These are phyloP conservation scores for Tympanopsis confertula DNA, from an alignment of 2,329 filamentous ascomycete genomes.

Conservation along the genomic window DNA sequence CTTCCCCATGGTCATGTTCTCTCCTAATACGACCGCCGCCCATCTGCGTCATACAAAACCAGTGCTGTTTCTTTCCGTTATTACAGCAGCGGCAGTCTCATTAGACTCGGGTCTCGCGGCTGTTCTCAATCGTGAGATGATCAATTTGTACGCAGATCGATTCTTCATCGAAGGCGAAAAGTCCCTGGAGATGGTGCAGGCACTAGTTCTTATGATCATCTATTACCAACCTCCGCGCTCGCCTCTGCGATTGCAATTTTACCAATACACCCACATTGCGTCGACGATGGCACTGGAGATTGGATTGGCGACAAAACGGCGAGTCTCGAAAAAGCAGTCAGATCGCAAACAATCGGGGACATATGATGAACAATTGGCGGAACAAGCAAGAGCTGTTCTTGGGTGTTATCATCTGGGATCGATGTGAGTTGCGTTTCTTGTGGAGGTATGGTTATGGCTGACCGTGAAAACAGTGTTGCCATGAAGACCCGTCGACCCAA, in stretches of 20 bases:
- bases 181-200: conserved; percentile 36
- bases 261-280: conserved; percentile 37
- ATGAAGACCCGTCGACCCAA: conserved; percentile 30
- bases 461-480: conserved; percentile 17
- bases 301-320: conserved; percentile 13
- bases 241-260: conserved; percentile 33
- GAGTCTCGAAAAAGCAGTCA: conserved; percentile 1
- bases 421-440: background rate
- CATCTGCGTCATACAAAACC: background rate
- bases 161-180: conserved; percentile 36
- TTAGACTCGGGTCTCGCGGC: background rate
- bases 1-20: background rate
- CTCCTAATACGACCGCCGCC: background rate
- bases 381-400: background rate
- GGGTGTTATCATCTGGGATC: conserved; percentile 1
- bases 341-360: background rate
- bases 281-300: conserved; percentile 35
- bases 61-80: background rate
- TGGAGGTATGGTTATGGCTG: conserved; percentile 2
- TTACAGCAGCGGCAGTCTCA: background rate
- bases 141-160: conserved; percentile 31
- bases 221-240: conserved; percentile 36
- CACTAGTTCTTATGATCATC: conserved; percentile 31
- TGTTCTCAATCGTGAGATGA: conserved; percentile 31
- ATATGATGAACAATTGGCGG: background rate